These are phyloP conservation scores for Tylopilus felleus DNA, from an alignment of 768 basidiomycete genomes.

Conservation along the genomic window DNA sequence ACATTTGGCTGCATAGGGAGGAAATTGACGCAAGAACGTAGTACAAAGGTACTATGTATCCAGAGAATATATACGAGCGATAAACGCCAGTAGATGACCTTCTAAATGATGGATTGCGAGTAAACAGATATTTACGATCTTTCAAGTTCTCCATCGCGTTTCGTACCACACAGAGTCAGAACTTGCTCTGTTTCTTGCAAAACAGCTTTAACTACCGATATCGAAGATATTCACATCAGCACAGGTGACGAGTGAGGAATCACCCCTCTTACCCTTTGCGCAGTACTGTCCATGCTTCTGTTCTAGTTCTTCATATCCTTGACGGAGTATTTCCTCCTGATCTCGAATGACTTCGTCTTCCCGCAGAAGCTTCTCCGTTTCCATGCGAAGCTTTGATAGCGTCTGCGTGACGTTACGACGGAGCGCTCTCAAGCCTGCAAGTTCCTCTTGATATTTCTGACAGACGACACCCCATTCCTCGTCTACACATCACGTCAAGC, in stretches of 20 bases:
- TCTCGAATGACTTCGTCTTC: slow-evolving; percentile 40
- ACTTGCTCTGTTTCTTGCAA: slow-evolving; percentile 46
- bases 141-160: slow-evolving; percentile 33
- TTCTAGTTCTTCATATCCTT: slow-evolving; percentile 39
- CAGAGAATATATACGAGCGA: neutral
- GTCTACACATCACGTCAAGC: slow-evolving; percentile 34
- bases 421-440: slow-evolving; percentile 54
- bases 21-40: neutral
- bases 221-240: slow-evolving; percentile 7
- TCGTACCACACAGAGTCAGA: slow-evolving; percentile 43
- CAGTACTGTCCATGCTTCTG: slow-evolving; percentile 41
- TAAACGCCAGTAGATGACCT: neutral
- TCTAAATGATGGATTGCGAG: neutral
- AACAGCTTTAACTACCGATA: slow-evolving; percentile 35
- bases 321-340: slow-evolving; percentile 39
- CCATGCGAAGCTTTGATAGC: slow-evolving; percentile 36
- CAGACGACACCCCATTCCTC: slow-evolving; percentile 59
- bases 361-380: slow-evolving; percentile 40
- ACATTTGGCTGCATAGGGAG: neutral
- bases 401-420: slow-evolving; percentile 50
- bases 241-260: neutral
- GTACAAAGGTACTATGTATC: neutral
- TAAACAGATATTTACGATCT: neutral
- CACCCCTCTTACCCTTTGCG: slow-evolving; percentile 34
- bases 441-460: slow-evolving; percentile 57